Evolutionary conservation across 208 protist genomes (phyloP).

Genomic region (Tritrichomonas foetus): DNA sequence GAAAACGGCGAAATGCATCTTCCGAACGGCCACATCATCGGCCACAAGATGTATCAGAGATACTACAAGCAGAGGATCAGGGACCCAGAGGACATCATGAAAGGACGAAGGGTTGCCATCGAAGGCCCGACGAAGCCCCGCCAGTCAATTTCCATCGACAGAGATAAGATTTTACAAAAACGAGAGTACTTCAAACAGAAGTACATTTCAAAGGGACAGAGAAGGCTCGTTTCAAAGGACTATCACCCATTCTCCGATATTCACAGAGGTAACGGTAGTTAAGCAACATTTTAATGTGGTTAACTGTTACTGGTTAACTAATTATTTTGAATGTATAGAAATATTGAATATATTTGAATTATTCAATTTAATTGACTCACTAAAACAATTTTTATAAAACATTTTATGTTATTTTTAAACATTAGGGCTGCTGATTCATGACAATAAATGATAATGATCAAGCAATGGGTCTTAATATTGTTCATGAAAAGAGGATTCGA

Average conservation of each 20-base stretch:
- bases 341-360: no score
- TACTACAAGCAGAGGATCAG: not conserved
- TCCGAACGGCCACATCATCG: not conserved
- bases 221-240: not conserved
- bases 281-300: no score
- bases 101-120: not conserved
- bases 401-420: no score
- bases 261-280: constrained; percentile 7
- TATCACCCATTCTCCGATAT: constrained; percentile 43
- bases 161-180: not conserved
- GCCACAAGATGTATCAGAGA: not conserved
- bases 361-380: no score
- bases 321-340: no score
- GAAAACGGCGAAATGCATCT: not conserved
- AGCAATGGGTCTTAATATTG: no score
- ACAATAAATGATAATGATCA: no score
- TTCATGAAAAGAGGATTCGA: no score
- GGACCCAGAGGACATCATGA: not conserved
- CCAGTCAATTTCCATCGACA: not conserved
- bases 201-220: not conserved
- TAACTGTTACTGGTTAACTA: no score
- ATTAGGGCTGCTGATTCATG: no score
- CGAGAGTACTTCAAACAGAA: constrained; percentile 29
- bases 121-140: not conserved
- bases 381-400: no score